Evolutionary conservation across 306 rosid genomes (phyloP).

Genomic region (Geum urbanum): DNA sequence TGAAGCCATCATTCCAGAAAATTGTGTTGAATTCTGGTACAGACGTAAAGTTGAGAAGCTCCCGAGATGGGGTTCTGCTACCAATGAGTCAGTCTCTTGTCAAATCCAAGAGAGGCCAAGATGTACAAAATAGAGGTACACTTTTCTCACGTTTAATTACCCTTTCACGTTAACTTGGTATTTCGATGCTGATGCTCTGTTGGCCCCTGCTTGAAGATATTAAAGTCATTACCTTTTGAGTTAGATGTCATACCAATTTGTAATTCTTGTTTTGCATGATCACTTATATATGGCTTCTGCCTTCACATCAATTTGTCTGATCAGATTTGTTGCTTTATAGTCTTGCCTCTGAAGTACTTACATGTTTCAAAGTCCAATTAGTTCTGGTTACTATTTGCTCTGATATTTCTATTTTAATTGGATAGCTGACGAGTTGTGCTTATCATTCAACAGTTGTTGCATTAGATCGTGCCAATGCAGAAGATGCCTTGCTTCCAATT

Average conservation of each 20-base stretch:
- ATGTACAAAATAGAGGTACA: slow-evolving; percentile 52
- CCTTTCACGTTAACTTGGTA: neutral
- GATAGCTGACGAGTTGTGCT: slow-evolving; percentile 32
- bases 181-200: neutral
- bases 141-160: neutral
- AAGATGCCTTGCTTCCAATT: slow-evolving; percentile 82
- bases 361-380: slow-evolving; percentile 1
- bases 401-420: slow-evolving; percentile 7
- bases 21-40: slow-evolving; percentile 62
- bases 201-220: neutral
- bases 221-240: neutral
- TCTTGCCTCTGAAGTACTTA: neutral
- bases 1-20: slow-evolving; percentile 78
- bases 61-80: slow-evolving; percentile 75
- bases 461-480: slow-evolving; percentile 86
- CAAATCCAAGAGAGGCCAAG: slow-evolving; percentile 59
- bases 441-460: slow-evolving; percentile 58
- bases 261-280: neutral
- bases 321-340: neutral
- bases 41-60: slow-evolving; percentile 59
- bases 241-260: neutral
- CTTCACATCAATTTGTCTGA: neutral
- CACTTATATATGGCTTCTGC: neutral
- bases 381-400: slow-evolving; percentile 3
- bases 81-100: slow-evolving; percentile 48